Evolutionary conservation across 768 basidiomycete species (phyloP).

Genomic region (Agrocybe pediades): DNA sequence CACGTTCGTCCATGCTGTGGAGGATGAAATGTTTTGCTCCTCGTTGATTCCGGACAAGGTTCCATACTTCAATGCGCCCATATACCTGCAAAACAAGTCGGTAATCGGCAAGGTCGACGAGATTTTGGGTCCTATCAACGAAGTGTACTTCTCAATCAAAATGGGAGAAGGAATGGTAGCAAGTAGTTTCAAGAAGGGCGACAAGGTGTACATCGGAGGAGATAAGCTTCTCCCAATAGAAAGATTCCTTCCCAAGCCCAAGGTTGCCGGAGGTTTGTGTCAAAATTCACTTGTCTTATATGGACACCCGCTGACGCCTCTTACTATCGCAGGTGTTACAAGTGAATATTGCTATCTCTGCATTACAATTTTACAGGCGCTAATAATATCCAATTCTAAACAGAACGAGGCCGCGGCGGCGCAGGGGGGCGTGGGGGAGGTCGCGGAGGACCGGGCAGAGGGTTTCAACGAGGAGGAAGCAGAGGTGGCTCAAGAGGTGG

Average conservation of each 20-base stretch:
- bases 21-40: conserved; percentile 97
- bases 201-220: conserved; percentile 97
- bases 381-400: conserved; percentile 6
- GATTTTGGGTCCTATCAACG: conserved; percentile 98
- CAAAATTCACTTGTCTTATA: conserved; percentile 7
- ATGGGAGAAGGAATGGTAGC: conserved; percentile 97
- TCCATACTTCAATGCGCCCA: conserved; percentile 98
- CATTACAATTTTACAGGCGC: conserved; percentile 7
- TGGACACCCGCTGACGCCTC: background rate
- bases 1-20: conserved; percentile 90
- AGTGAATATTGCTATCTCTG: conserved; percentile 37
- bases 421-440: conserved; percentile 38
- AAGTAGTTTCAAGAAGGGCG: conserved; percentile 93
- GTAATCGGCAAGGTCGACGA: conserved; percentile 97
- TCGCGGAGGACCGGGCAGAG: conserved; percentile 39
- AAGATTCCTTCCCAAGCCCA: conserved; percentile 95
- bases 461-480: conserved; percentile 44
- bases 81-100: conserved; percentile 96
- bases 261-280: conserved; percentile 64
- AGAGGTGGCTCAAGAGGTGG: conserved; percentile 38
- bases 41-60: conserved; percentile 87
- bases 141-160: conserved; percentile 97
- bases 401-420: conserved; percentile 40
- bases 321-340: conserved; percentile 41
- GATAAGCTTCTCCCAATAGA: conserved; percentile 97